Conservation (phyloP, 495 filamentous ascomycete species). For the Podospora conica region DNA sequence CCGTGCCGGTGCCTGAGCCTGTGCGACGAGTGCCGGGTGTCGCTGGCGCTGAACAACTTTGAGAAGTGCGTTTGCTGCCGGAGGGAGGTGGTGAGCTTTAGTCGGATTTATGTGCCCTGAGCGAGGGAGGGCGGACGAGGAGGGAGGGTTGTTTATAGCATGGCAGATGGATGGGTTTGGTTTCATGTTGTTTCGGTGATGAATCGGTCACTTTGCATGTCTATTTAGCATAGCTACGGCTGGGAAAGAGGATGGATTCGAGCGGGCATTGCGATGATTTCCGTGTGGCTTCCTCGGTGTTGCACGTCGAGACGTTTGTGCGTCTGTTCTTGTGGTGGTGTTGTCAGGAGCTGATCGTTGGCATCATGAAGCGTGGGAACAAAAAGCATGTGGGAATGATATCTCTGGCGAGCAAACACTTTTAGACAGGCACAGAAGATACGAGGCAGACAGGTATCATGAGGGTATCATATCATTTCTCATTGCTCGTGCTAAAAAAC, state of each 20-base stretch:
- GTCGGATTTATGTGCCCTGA: conserved; percentile 84
- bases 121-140: no score
- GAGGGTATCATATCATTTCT: conserved; percentile 1
- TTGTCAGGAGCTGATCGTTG: not conserved
- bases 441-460: not conserved
- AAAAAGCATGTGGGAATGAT: not conserved
- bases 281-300: not conserved
- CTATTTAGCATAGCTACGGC: no score
- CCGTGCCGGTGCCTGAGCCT: conserved; percentile 90
- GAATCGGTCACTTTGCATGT: not conserved
- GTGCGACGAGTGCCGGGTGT: conserved; percentile 91
- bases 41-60: conserved; percentile 93
- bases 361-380: not conserved
- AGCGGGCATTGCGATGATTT: not conserved
- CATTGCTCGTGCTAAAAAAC: not conserved
- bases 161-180: not conserved
- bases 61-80: conserved; percentile 91
- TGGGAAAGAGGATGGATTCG: not conserved
- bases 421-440: not conserved
- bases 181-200: not conserved
- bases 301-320: not conserved
- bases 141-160: not conserved
- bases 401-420: not conserved
- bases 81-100: conserved; percentile 77
- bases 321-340: not conserved